phyloP scores from a whole-genome alignment of 1,284 basidiomycete species.

The Tremellales sp. region DNA sequence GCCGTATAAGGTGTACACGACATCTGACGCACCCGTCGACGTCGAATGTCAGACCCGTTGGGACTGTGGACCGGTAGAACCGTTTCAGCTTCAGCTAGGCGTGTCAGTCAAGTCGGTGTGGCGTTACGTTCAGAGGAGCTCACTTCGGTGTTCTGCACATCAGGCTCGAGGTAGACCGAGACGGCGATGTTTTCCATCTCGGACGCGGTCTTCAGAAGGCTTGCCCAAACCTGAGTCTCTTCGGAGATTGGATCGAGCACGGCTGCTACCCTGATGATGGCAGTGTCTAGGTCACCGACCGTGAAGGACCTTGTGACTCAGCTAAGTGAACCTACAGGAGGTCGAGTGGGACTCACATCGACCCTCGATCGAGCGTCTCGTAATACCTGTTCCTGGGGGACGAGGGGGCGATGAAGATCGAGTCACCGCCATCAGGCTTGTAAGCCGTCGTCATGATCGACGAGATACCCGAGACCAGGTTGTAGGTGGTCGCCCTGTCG shows the following conservation, averaged over 20 bases:
- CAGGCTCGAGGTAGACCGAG: slow-evolving; percentile 72
- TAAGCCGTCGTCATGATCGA: slow-evolving; percentile 64
- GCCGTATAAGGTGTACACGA: no score
- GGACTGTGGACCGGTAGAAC: slow-evolving; percentile 83
- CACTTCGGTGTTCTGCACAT: slow-evolving; percentile 60
- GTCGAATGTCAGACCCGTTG: slow-evolving; percentile 62
- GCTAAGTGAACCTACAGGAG: not conserved
- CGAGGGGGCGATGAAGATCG: slow-evolving; percentile 62
- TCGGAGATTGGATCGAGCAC: slow-evolving; percentile 83
- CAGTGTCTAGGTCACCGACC: slow-evolving; percentile 62
- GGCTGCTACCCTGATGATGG: slow-evolving; percentile 68
- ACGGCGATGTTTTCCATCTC: slow-evolving; percentile 56
- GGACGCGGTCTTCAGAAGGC: slow-evolving; percentile 58
- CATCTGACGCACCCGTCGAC: slow-evolving; percentile 59
- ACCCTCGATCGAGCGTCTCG: slow-evolving; percentile 56
- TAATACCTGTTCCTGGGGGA: slow-evolving; percentile 56
- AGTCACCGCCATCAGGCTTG: slow-evolving; percentile 64
- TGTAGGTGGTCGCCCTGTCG: slow-evolving; percentile 55
- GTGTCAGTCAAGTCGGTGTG: not conserved
- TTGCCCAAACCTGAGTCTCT: slow-evolving; percentile 76
- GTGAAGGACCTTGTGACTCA: slow-evolving; percentile 61
- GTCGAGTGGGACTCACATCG: slow-evolving; percentile 56
- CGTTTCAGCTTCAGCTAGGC: slow-evolving; percentile 78
- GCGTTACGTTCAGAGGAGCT: slow-evolving; percentile 12
- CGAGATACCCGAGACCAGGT: slow-evolving; percentile 61